Evolutionary conservation across 2,329 filamentous ascomycete species (phyloP).

Genomic region (Cladosporium sp.): DNA sequence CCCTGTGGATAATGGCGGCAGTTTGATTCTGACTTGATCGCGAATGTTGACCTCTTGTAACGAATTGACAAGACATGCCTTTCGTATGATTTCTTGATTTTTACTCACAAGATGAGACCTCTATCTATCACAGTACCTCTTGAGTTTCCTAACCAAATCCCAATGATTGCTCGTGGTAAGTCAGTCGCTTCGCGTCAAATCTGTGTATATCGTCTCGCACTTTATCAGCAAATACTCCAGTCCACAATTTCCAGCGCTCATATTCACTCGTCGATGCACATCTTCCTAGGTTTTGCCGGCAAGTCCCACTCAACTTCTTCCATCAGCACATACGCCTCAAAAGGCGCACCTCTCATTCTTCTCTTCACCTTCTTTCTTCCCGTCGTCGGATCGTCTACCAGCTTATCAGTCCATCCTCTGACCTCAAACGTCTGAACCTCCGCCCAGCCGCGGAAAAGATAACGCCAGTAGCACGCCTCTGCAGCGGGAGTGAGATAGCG

Average conservation of each 20-base stretch:
- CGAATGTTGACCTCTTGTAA: not conserved
- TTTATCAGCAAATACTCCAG: no score
- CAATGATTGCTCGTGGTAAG: no score
- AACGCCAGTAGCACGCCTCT: constrained; percentile 26
- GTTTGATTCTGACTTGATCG: not conserved
- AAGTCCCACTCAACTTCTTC: constrained; percentile 28
- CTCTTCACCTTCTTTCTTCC: constrained; percentile 19
- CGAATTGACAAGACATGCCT: not conserved
- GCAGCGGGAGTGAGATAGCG: constrained; percentile 24
- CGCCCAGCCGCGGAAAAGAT: constrained; percentile 26
- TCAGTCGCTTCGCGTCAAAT: no score
- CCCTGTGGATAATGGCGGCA: not conserved
- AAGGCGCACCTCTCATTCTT: constrained; percentile 24
- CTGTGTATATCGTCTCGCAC: no score
- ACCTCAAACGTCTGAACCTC: constrained; percentile 23
- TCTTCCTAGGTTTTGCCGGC: constrained; percentile 23
- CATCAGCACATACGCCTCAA: constrained; percentile 30
- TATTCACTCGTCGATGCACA: constrained; percentile 25
- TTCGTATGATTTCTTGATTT: not conserved
- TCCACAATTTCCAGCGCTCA: not conserved
- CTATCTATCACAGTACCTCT: no score
- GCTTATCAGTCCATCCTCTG: constrained; percentile 20
- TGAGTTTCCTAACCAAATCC: no score
- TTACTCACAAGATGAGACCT: no score
- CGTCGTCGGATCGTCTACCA: constrained; percentile 8